Percentiles rank a stretch among this genome's conserved stretches.
Conservation (phyloP, 1,139 yeast species). For the Geotrichum carabidarum region DNA sequence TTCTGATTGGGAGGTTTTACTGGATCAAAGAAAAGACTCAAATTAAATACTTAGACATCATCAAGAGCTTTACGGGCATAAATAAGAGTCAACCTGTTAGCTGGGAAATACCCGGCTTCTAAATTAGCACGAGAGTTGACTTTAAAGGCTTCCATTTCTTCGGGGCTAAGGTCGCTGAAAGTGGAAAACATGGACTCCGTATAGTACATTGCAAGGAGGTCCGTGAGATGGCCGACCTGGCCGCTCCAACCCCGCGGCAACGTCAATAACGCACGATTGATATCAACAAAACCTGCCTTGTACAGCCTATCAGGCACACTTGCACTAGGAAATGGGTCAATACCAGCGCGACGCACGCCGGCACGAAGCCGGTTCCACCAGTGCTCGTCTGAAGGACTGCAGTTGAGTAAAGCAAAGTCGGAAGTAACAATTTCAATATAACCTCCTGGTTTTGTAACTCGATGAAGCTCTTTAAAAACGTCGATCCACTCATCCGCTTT, state of each 20-base stretch:
- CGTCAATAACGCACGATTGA: slow-evolving; percentile 29
- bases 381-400: slow-evolving; percentile 11
- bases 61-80: slow-evolving; percentile 1
- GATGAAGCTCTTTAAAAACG: slow-evolving; percentile 37
- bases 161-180: slow-evolving; percentile 28
- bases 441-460: slow-evolving; percentile 43
- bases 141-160: slow-evolving; percentile 23
- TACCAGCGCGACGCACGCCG: slow-evolving; percentile 28
- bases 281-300: slow-evolving; percentile 34
- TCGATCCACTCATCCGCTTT: slow-evolving; percentile 35
- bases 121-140: not conserved
- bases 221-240: slow-evolving; percentile 33
- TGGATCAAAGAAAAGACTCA: no score
- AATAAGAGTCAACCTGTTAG: slow-evolving; percentile 1
- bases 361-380: slow-evolving; percentile 31
- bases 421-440: slow-evolving; percentile 35
- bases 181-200: slow-evolving; percentile 29
- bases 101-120: not conserved
- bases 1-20: no score
- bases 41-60: no score
- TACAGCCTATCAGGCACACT: slow-evolving; percentile 27
- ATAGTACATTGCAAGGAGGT: slow-evolving; percentile 31
- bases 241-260: slow-evolving; percentile 38
- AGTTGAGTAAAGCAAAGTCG: slow-evolving; percentile 33
- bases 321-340: slow-evolving; percentile 35